These are phyloP conservation scores for Durio zibethinus DNA, from an alignment of 345 rosid species.

Conservation along the genomic window DNA sequence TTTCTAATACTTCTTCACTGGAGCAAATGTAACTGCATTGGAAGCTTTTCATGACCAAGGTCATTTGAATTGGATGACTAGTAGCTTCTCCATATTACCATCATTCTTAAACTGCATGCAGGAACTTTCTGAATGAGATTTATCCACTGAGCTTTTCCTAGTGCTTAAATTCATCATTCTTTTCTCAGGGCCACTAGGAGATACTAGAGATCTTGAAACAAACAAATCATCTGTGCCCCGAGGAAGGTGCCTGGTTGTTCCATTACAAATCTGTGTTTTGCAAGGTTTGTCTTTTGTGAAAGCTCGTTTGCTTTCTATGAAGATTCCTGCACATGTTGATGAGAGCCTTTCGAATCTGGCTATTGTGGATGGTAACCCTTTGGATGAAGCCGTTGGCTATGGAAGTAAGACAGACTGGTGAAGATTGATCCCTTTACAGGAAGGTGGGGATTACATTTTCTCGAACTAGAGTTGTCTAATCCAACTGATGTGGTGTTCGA, in stretches of 20 bases:
- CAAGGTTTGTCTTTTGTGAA: slow-evolving; percentile 92
- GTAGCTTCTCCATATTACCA: background rate
- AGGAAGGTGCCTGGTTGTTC: slow-evolving; percentile 88
- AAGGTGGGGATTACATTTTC: slow-evolving; percentile 96
- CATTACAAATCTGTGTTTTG: slow-evolving; percentile 79
- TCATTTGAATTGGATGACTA: slow-evolving; percentile 1
- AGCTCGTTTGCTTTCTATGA: slow-evolving; percentile 96
- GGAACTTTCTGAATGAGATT: background rate
- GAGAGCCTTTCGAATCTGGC: slow-evolving; percentile 49
- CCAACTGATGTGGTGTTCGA: slow-evolving; percentile 96
- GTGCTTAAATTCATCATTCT: slow-evolving; percentile 15
- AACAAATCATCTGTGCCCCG: slow-evolving; percentile 55
- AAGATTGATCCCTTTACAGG: slow-evolving; percentile 94
- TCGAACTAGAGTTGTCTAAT: slow-evolving; percentile 89
- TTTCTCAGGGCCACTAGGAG: slow-evolving; percentile 57
- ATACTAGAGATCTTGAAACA: slow-evolving; percentile 45
- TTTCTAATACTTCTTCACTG: background rate
- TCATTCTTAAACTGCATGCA: background rate
- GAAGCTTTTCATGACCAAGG: background rate
- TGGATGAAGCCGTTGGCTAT: slow-evolving; percentile 40
- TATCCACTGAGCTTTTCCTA: background rate
- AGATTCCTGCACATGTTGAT: slow-evolving; percentile 89
- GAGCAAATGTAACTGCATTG: background rate
- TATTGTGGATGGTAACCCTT: slow-evolving; percentile 21
- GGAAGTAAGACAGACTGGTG: slow-evolving; percentile 65